Percentiles rank a stretch among this genome's conserved stretches.
phyloP scores from a whole-genome alignment of 2,329 filamentous ascomycete genomes.

The Colletotrichum cuscutae region DNA sequence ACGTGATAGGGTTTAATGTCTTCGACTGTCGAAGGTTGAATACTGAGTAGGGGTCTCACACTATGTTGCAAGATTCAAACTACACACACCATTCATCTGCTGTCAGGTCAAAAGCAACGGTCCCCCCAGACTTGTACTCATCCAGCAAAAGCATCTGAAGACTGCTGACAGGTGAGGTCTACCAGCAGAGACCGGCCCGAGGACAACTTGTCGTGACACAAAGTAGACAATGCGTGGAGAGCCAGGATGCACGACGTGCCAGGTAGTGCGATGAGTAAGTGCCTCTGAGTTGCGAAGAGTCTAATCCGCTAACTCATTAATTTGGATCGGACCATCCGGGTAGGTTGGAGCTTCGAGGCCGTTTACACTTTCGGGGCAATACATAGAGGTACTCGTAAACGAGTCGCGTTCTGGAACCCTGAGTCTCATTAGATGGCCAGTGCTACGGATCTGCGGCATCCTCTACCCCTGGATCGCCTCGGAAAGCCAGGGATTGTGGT shows the following conservation, averaged over 20 bases:
- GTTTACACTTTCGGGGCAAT: background rate
- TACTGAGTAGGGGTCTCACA: background rate
- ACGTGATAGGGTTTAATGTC: background rate
- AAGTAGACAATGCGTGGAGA: background rate
- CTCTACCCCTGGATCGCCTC: background rate
- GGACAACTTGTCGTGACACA: background rate
- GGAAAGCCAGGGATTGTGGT: background rate
- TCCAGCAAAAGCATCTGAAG: background rate
- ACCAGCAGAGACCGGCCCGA: background rate
- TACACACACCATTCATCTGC: background rate
- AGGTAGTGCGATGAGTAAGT: background rate
- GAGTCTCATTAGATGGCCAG: slow-evolving; percentile 1
- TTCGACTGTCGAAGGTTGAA: background rate
- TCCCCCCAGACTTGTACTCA: background rate
- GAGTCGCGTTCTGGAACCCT: slow-evolving; percentile 1
- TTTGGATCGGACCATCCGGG: background rate
- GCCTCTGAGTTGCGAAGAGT: background rate
- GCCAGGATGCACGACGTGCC: background rate
- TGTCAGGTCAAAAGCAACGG: background rate
- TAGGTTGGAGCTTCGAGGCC: background rate
- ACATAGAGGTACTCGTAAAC: background rate
- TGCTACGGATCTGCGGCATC: slow-evolving; percentile 8
- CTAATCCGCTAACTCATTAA: background rate
- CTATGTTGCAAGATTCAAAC: background rate
- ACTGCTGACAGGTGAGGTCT: background rate